phyloP scores from a whole-genome alignment of 768 basidiomycete species.

The Lactarius evosmus region DNA sequence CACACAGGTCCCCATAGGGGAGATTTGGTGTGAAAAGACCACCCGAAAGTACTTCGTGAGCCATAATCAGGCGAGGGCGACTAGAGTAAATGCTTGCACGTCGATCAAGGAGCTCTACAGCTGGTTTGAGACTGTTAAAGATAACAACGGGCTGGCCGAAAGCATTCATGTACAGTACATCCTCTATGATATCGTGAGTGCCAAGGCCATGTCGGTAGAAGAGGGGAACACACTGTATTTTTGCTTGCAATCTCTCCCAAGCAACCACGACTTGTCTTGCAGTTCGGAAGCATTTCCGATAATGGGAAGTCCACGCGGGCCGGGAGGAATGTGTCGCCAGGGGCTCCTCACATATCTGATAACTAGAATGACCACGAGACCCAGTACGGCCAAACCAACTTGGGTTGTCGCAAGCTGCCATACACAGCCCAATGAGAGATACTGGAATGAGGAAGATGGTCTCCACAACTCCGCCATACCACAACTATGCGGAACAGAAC shows the following conservation, averaged over 20 bases:
- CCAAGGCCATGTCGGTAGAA: not conserved
- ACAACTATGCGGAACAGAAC: not conserved
- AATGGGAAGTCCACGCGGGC: not conserved
- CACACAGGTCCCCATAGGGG: no score
- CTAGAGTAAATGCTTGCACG: no score
- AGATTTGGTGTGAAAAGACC: no score
- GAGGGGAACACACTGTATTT: not conserved
- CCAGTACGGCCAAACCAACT: not conserved
- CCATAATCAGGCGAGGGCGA: no score
- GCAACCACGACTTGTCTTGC: not conserved
- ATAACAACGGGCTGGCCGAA: no score
- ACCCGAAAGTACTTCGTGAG: no score
- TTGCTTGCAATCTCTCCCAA: not conserved
- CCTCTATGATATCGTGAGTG: no score
- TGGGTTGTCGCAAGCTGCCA: not conserved
- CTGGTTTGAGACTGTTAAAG: no score
- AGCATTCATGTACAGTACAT: no score
- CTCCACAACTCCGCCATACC: not conserved
- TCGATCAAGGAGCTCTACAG: no score
- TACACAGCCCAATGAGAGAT: not conserved
- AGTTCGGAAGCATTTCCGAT: not conserved
- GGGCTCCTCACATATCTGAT: not conserved
- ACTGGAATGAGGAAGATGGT: not conserved
- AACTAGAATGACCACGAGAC: not conserved
- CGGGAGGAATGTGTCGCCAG: not conserved